phyloP scores from a whole-genome alignment of 2,329 filamentous ascomycete species.

The Colletotrichum chrysophilum region DNA sequence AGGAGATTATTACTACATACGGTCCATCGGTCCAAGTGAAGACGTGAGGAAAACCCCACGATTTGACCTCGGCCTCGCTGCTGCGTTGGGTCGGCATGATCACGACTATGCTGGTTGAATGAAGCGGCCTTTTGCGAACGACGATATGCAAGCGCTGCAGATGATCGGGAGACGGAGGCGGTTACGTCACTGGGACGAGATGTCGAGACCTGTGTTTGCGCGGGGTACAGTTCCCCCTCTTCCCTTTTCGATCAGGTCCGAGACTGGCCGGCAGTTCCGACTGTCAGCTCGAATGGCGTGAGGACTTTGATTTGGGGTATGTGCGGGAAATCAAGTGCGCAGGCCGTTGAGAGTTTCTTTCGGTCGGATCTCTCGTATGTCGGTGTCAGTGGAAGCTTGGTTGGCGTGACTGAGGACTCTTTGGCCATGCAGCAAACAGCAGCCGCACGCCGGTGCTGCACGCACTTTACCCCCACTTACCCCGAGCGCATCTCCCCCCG shows the following conservation, averaged over 20 bases:
- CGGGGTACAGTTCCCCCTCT: background rate
- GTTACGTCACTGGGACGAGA: slow-evolving; percentile 9
- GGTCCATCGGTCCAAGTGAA: slow-evolving; percentile 76
- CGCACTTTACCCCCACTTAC: background rate
- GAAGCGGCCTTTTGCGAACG: background rate
- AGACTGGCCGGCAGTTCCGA: background rate
- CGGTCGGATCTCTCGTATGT: background rate
- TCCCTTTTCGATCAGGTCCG: background rate
- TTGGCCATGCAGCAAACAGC: background rate
- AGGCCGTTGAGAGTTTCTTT: background rate
- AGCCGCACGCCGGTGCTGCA: background rate
- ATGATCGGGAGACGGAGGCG: background rate
- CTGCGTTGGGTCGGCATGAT: slow-evolving; percentile 40
- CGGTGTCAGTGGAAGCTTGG: background rate
- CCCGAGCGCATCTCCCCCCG: background rate
- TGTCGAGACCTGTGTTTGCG: background rate
- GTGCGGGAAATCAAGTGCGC: background rate
- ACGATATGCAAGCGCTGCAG: background rate
- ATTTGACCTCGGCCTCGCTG: slow-evolving; percentile 65
- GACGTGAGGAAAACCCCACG: slow-evolving; percentile 73
- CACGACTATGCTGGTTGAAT: background rate
- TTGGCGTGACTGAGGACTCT: background rate
- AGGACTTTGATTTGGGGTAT: background rate
- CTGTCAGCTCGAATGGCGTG: background rate
- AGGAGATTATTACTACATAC: slow-evolving; percentile 51